These are phyloP conservation scores for Nectriaceae sp. DNA, from an alignment of 2,329 filamentous ascomycete species.

Conservation along the genomic window DNA sequence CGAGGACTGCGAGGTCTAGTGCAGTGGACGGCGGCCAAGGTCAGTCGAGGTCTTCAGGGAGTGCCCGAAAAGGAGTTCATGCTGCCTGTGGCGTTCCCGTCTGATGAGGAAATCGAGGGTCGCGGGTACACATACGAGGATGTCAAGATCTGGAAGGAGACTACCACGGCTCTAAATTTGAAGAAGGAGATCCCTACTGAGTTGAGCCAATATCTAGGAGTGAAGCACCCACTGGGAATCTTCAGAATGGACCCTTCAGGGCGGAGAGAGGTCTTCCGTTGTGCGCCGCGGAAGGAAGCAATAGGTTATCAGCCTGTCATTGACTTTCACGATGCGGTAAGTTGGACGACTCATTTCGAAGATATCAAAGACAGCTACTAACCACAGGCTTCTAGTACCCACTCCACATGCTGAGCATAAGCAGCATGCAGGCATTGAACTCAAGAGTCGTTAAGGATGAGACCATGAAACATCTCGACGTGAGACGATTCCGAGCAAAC, in stretches of 20 bases:
- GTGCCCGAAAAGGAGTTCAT: conserved; percentile 64
- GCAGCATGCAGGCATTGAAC: conserved; percentile 63
- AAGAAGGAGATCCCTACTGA: conserved; percentile 60
- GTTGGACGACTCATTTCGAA: conserved; percentile 27
- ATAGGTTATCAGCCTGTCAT: conserved; percentile 66
- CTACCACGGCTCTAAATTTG: conserved; percentile 57
- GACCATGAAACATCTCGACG: conserved; percentile 54
- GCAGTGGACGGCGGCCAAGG: conserved; percentile 50
- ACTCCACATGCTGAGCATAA: conserved; percentile 66
- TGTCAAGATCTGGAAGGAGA: conserved; percentile 68
- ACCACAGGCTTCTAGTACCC: conserved; percentile 55
- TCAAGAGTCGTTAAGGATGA: conserved; percentile 54
- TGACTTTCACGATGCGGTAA: conserved; percentile 70
- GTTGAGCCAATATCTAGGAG: conserved; percentile 65
- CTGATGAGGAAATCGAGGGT: conserved; percentile 55
- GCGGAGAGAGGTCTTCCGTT: conserved; percentile 60
- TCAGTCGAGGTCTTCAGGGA: conserved; percentile 49
- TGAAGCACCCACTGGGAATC: conserved; percentile 64
- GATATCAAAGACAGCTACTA: neutral
- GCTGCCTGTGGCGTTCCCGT: conserved; percentile 65
- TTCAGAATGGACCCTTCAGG: conserved; percentile 66
- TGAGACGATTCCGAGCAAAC: conserved; percentile 69
- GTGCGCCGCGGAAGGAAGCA: conserved; percentile 58
- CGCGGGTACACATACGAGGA: conserved; percentile 60
- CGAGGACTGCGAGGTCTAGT: conserved; percentile 49